Conservation (phyloP, 495 filamentous ascomycete genomes). For the Xylaria palmicola region DNA sequence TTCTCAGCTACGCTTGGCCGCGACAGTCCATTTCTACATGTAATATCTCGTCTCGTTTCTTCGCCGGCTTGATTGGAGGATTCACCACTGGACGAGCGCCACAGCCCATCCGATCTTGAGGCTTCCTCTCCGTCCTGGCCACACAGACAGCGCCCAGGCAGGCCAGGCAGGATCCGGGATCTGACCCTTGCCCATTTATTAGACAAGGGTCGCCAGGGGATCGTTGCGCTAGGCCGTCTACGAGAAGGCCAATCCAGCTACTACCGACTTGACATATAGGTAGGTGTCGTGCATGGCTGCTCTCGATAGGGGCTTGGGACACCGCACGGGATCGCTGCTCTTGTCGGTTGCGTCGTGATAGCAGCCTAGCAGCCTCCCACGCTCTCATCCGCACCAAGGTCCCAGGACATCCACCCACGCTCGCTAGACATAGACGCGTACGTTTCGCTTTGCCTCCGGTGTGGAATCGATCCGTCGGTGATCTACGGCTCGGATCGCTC, state of each 20-base stretch:
- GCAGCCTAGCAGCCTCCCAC: background rate
- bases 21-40: background rate
- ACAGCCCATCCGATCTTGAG: slow-evolving; percentile 11
- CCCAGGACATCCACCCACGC: background rate
- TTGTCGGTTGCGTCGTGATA: background rate
- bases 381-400: slow-evolving; percentile 1
- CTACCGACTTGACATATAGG: too few relatives aligned
- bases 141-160: too few relatives aligned
- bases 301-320: background rate
- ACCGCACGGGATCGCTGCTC: background rate
- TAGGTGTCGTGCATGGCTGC: background rate
- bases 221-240: slow-evolving; percentile 2
- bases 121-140: slow-evolving; percentile 1
- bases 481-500: background rate
- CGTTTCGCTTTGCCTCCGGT: background rate
- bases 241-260: too few relatives aligned
- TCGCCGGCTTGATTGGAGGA: background rate
- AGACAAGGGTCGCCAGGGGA: slow-evolving; percentile 10
- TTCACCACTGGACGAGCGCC: background rate
- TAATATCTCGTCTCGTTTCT: background rate
- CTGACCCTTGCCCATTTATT: slow-evolving; percentile 9
- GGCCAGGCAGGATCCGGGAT: too few relatives aligned
- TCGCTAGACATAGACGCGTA: background rate
- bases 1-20: background rate
- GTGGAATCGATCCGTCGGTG: background rate